phyloP scores from a whole-genome alignment of 2,329 filamentous ascomycete species.

The Fusarium newnesense region DNA sequence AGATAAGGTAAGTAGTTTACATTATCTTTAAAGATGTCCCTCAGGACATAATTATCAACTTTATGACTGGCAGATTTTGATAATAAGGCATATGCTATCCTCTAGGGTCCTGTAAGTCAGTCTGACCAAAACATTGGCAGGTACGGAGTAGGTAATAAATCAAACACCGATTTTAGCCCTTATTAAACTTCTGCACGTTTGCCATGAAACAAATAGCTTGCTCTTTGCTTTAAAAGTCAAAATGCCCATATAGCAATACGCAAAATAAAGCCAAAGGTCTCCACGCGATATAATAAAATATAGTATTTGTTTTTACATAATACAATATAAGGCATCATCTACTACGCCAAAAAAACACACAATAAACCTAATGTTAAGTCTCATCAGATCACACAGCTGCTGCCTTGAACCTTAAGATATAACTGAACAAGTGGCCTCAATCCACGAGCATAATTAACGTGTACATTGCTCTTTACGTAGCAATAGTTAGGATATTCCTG shows the following conservation, averaged over 20 bases:
- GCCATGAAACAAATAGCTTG: not conserved
- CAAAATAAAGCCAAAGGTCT: no score
- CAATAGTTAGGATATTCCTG: not conserved
- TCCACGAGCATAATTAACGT: no score
- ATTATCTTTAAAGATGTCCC: not conserved
- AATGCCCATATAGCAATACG: no score
- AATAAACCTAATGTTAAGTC: no score
- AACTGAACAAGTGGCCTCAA: no score
- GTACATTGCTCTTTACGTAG: not conserved
- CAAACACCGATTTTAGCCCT: not conserved
- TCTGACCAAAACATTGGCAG: not conserved
- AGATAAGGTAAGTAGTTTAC: not conserved
- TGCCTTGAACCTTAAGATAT: no score
- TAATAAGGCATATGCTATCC: not conserved
- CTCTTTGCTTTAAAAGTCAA: no score
- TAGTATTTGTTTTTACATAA: no score
- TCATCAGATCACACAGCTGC: no score
- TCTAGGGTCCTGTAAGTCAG: not conserved
- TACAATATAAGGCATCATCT: no score
- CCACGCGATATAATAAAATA: no score
- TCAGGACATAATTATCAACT: not conserved
- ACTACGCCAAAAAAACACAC: no score
- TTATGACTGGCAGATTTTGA: not conserved
- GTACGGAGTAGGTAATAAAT: not conserved
- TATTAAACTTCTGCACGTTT: not conserved